phyloP scores from a whole-genome alignment of 306 rosid species.

The Vicia sativa region DNA sequence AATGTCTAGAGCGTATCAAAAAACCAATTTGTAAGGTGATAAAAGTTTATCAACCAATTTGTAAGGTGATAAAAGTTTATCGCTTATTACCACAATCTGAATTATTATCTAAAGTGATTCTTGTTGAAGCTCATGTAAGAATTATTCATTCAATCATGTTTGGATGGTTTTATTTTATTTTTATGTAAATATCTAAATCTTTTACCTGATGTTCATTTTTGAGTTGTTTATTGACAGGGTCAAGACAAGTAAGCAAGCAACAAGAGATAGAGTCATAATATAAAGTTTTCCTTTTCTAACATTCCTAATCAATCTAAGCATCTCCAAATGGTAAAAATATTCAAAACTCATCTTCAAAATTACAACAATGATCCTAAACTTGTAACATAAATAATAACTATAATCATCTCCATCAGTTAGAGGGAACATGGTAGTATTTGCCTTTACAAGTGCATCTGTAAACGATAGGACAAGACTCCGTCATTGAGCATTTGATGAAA shows the following conservation, averaged over 20 bases:
- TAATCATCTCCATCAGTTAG: slow-evolving; percentile 48
- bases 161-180: too few relatives aligned
- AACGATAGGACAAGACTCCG: slow-evolving; percentile 90
- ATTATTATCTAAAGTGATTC: too few relatives aligned
- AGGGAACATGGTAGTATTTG: slow-evolving; percentile 91
- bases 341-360: slow-evolving; percentile 1
- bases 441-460: slow-evolving; percentile 86
- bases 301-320: slow-evolving; percentile 23
- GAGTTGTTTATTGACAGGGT: neutral
- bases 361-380: slow-evolving; percentile 36
- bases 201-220: neutral
- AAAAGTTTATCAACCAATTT: too few relatives aligned
- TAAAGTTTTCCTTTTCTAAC: neutral
- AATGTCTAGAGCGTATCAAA: too few relatives aligned
- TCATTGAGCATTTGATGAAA: slow-evolving; percentile 69
- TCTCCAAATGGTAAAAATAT: slow-evolving; percentile 19
- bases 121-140: neutral
- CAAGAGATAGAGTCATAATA: neutral
- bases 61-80: too few relatives aligned
- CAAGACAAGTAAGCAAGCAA: neutral
- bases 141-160: neutral
- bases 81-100: too few relatives aligned
- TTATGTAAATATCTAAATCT: too few relatives aligned
- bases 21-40: too few relatives aligned
- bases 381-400: neutral